A percentile compares a stretch with the other conserved stretches of the same genome.
Conservation (phyloP, 352 stramenopile species). For the Globisporangium acanthophoron region DNA sequence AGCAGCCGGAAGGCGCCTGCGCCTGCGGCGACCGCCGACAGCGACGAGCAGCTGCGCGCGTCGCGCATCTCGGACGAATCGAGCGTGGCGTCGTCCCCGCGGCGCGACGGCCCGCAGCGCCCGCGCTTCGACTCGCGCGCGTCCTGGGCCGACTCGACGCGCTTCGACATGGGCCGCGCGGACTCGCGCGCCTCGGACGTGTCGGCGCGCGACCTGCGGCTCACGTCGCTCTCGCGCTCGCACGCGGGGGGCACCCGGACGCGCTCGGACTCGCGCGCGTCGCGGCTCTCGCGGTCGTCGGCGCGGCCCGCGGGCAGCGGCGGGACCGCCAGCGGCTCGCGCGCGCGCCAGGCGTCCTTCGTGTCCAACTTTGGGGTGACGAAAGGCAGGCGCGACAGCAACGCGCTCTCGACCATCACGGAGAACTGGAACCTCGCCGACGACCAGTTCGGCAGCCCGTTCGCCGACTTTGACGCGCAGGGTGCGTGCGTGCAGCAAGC, state of each 20-base stretch:
- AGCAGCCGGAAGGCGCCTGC: neutral
- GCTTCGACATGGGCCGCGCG: conserved; percentile 77
- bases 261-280: conserved; percentile 65
- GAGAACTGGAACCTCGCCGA: conserved; percentile 82
- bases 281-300: conserved; percentile 49
- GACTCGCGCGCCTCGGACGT: conserved; percentile 78
- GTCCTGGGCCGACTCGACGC: conserved; percentile 83
- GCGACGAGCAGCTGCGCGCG: conserved; percentile 4
- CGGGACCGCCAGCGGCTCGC: neutral
- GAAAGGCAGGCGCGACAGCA: conserved; percentile 55
- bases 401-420: conserved; percentile 80
- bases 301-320: conserved; percentile 25
- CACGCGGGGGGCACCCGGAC: conserved; percentile 20
- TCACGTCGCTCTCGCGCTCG: conserved; percentile 44
- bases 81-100: conserved; percentile 47
- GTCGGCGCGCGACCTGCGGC: conserved; percentile 55
- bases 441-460: conserved; percentile 72
- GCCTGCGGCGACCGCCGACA: neutral
- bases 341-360: conserved; percentile 55
- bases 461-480: conserved; percentile 76
- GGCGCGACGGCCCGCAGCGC: conserved; percentile 22
- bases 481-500: conserved; percentile 19
- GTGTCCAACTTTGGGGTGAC: conserved; percentile 77
- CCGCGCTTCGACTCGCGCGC: conserved; percentile 78
- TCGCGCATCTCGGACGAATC: conserved; percentile 47